phyloP scores from a whole-genome alignment of 345 rosid genomes.

The Eutrema heterophyllum region DNA sequence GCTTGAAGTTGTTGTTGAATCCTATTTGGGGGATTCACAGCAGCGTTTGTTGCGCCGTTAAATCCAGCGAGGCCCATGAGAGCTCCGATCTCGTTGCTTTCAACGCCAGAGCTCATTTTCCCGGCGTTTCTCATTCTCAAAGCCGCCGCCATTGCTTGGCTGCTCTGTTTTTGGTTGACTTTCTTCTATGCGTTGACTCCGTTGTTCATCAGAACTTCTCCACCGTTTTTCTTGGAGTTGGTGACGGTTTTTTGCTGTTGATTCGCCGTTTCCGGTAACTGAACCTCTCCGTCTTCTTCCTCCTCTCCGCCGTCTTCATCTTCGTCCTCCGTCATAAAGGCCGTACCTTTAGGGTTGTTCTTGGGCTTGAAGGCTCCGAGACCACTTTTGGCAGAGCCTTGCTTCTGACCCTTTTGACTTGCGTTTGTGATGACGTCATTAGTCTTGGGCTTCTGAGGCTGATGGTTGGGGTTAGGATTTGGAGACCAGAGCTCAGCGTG shows the following conservation, averaged over 20 bases:
- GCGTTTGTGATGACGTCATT: conserved; percentile 38
- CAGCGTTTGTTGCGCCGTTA: conserved; percentile 26
- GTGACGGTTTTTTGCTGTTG: conserved; percentile 38
- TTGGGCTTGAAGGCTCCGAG: conserved; percentile 47
- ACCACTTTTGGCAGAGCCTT: conserved; percentile 35
- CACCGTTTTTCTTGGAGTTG: conserved; percentile 45
- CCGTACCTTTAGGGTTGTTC: conserved; percentile 32
- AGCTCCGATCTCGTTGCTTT: conserved; percentile 40
- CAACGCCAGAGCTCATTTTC: conserved; percentile 30
- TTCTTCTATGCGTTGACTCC: conserved; percentile 47
- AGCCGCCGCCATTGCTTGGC: conserved; percentile 38
- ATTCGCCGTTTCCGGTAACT: conserved; percentile 29
- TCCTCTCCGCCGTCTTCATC: conserved; percentile 40
- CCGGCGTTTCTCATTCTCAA: conserved; percentile 45
- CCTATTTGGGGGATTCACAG: conserved; percentile 25
- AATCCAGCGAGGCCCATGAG: conserved; percentile 52
- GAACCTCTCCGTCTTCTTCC: conserved; percentile 36
- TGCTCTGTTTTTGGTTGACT: conserved; percentile 50
- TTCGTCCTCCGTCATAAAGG: conserved; percentile 39
- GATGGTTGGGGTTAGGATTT: conserved; percentile 44
- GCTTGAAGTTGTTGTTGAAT: conserved; percentile 36
- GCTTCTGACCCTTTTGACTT: conserved; percentile 47
- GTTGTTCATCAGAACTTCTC: conserved; percentile 20
- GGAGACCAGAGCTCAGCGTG: conserved; percentile 76
- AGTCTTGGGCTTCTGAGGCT: conserved; percentile 39